Conservation (phyloP, 345 rosid genomes). For the Conringia planisiliqua region DNA sequence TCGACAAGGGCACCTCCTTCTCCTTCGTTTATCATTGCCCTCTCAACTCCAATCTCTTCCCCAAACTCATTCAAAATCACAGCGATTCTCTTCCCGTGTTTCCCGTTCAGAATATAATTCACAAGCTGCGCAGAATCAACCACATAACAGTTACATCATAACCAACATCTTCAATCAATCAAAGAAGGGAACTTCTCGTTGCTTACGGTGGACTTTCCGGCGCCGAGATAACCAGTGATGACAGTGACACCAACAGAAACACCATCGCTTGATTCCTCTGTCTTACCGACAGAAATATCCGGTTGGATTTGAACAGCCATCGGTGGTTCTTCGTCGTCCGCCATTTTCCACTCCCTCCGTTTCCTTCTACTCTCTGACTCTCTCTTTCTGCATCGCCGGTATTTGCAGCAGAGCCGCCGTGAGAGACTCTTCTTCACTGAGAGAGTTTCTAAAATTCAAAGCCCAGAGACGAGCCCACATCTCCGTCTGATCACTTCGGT, state of each 20-base stretch:
- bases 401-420: slow-evolving; percentile 1
- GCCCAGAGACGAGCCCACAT: neutral
- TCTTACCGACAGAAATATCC: neutral
- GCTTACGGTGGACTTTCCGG: slow-evolving; percentile 90
- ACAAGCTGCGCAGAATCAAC: slow-evolving; percentile 55
- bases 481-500: neutral
- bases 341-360: slow-evolving; percentile 36
- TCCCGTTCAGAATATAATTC: slow-evolving; percentile 64
- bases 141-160: neutral
- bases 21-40: slow-evolving; percentile 96
- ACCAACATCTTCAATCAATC: neutral
- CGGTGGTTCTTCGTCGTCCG: slow-evolving; percentile 70
- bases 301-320: slow-evolving; percentile 53
- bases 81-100: slow-evolving; percentile 88
- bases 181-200: neutral
- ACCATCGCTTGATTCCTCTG: slow-evolving; percentile 13
- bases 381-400: neutral
- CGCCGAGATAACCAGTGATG: slow-evolving; percentile 93
- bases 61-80: slow-evolving; percentile 96
- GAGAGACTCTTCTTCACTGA: neutral
- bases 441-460: neutral
- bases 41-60: slow-evolving; percentile 94
- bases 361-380: neutral
- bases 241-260: slow-evolving; percentile 72
- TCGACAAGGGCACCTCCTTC: slow-evolving; percentile 80